Evolutionary conservation across 1,139 yeast genomes (phyloP), one percentile per base, ranked within the genome.

Genomic region (Blastobotrys ciferrii): DNA sequence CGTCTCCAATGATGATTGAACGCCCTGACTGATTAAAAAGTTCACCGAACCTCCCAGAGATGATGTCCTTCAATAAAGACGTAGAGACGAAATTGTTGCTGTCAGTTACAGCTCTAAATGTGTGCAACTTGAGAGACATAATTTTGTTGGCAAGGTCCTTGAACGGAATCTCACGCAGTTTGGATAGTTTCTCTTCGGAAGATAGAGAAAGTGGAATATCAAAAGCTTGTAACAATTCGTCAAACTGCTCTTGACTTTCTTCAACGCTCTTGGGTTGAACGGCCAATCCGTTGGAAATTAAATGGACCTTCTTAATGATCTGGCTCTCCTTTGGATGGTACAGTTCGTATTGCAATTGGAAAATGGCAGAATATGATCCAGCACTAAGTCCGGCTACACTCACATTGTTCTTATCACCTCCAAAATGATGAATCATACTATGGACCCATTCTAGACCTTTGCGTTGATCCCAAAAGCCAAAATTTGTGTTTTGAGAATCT

Each of bases 401-500:
- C 36, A 64, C 48, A 48, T 74, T 64, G 47, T 71, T 71, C 48
- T 69, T 74, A 45, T 70, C 64, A 11, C 73, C 74, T 35, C 71
- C 70, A 53, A 68, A 67, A 30, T 50, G 52, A 2, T 23, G 49
- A 43, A 69, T 67, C 50, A 69, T 60, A 46, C 56, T 53, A 28
- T 58, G 56, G 1, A 61, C 63, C 73, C 73, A 70, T 42, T 66
- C 62, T 5, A 67, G 43, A 1, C 65, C 72, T 23, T 52, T 38
- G 19, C 61, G 53, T 53, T 67, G 72, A 52, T 75, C 78, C 73
- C 75, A 72, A 50, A 72, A 64, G 3, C 76, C 76, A 45, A 70
- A 67, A 50, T 73, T 73, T 5, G 71, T 58, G 49, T 56, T 59
- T 48, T 47, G 57, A 36, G 50, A 57, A 51, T 60, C 58, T 43